Evolutionary conservation across 2,329 filamentous ascomycete genomes (phyloP), one percentile per base, ranked within the genome.

Genomic region (Xylaria arbuscula): DNA sequence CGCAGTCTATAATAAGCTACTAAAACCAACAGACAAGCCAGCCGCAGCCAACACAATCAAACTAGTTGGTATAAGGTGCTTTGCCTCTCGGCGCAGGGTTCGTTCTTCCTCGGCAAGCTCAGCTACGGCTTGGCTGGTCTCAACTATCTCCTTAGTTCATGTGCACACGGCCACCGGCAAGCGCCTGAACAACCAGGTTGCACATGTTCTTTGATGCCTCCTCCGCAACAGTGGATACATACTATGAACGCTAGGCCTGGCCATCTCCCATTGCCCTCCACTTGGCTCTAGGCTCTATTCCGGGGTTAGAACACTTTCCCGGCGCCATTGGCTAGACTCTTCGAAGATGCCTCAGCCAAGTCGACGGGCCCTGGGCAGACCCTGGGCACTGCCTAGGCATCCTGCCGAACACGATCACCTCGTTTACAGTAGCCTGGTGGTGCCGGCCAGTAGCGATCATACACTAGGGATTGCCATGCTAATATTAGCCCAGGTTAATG

Each of bases 401-500:
- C 47, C 47, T 47, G 38, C 42, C 61, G 11, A 57, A 38, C 61
- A 50, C 28, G 42, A n/a, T 40, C 19, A 32, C 36, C 56, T 42
- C 42, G 50, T 56, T 45, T 63, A 28, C 56, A 47, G 24, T 10
- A 28, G 28, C 28, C 28, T 5, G 5, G 3, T 13, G n/a, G 45
- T 54, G 17, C 19, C 22, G 17, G 36, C 40, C 13, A 53, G 54
- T 15, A 36, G 38, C 19, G 10, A 22, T 47, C 10, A 38, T 34
- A 17, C 19, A 59, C 22, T 13, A 59, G 36, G 40, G 17, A 13
- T 19, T n/a, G 11, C 8, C 42, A 58, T 45, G 17, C 64, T 62
- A 54, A 62, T 47, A 58, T 58, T 55, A 67, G 64, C 59, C 51
- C 47, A 34, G 36, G 17, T 47, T 22, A 47, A 13, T 11, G 13